These are phyloP conservation scores for Sphagnum contortum DNA, from an alignment of 225 moss, liverwort and hornwort species.

Conservation along the genomic window DNA sequence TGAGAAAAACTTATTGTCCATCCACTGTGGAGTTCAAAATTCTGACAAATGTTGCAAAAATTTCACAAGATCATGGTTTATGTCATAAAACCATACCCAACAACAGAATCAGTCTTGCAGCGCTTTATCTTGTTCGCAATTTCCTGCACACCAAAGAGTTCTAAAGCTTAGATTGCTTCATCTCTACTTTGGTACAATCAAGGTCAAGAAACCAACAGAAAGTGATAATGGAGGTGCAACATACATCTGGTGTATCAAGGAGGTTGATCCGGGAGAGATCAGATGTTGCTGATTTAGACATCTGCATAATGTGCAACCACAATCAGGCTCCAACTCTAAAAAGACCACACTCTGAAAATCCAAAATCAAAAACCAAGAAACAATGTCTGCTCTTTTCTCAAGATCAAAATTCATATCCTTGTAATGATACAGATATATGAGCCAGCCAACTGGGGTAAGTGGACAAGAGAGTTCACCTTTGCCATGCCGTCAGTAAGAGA, in stretches of 20 bases:
- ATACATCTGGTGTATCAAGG: constrained; percentile 76
- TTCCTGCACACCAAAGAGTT: constrained; percentile 27
- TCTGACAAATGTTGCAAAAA: neutral
- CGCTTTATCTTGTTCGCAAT: constrained; percentile 82
- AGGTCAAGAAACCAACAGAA: neutral
- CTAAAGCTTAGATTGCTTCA: neutral
- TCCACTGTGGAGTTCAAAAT: neutral
- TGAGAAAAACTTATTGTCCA: neutral
- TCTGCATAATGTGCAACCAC: constrained; percentile 39
- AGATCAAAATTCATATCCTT: no score
- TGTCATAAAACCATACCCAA: constrained; percentile 42
- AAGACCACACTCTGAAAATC: no score
- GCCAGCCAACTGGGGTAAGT: no score
- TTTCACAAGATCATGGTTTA: neutral
- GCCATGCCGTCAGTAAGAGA: constrained; percentile 83
- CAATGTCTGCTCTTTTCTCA: no score
- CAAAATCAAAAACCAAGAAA: no score
- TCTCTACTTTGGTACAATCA: neutral
- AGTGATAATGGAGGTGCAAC: constrained; percentile 5
- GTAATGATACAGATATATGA: no score
- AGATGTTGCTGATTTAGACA: constrained; percentile 94
- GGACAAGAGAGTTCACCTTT: constrained; percentile 35
- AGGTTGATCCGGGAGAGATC: constrained; percentile 93
- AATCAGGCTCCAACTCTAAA: neutral
- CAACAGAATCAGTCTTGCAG: constrained; percentile 83